Conservation (phyloP, 345 rosid species). For the Eutrema yunnanense region DNA sequence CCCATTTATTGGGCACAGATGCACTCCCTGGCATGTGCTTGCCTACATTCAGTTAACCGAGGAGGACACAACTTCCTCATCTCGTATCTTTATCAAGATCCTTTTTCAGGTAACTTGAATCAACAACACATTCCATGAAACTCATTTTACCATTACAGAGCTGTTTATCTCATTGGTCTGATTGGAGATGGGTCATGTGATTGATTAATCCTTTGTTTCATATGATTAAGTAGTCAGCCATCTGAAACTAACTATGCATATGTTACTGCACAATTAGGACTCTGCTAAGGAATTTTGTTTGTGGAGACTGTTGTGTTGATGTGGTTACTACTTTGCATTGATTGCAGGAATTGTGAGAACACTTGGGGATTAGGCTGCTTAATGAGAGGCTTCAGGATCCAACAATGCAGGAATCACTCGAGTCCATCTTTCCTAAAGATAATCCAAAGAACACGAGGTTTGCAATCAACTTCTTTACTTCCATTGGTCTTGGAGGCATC, state of each 20-base stretch:
- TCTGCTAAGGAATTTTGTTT: background rate
- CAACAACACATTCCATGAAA: background rate
- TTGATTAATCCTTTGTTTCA: background rate
- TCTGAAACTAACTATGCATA: background rate
- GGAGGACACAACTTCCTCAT: slow-evolving; percentile 91
- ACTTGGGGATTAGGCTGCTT: slow-evolving; percentile 71
- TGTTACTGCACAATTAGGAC: background rate
- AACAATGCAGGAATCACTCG: slow-evolving; percentile 64
- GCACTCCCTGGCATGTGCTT: slow-evolving; percentile 96
- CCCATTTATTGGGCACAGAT: slow-evolving; percentile 84
- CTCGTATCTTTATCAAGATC: slow-evolving; percentile 90
- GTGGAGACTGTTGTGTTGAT: background rate
- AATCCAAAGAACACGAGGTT: slow-evolving; percentile 92
- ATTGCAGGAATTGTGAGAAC: slow-evolving; percentile 82
- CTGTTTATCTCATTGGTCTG: background rate
- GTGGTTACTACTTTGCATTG: background rate
- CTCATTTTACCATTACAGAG: slow-evolving; percentile 3
- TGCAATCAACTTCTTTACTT: slow-evolving; percentile 85
- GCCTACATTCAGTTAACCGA: slow-evolving; percentile 83
- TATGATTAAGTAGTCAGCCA: background rate
- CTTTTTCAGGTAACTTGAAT: slow-evolving; percentile 73
- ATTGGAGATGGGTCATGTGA: background rate
- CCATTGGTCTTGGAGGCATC: slow-evolving; percentile 97
- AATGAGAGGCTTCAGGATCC: slow-evolving; percentile 80
- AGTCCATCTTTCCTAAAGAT: slow-evolving; percentile 82